Conservation (phyloP, 768 basidiomycete species). For the Kwoniella sp. region DNA sequence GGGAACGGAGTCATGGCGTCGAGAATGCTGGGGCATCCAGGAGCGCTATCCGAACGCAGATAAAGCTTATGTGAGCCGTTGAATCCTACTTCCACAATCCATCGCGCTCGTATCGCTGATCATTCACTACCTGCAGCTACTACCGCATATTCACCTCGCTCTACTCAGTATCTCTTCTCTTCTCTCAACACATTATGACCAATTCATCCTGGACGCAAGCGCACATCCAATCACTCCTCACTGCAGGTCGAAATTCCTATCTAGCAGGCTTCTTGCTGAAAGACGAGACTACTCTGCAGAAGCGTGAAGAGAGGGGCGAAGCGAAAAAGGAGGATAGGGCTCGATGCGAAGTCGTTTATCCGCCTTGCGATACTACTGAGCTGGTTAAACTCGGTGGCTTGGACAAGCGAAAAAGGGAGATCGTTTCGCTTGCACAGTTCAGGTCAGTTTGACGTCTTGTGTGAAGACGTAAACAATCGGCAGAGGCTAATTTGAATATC, state of each 20-base stretch:
- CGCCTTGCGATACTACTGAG: constrained; percentile 83
- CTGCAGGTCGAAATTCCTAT: constrained; percentile 21
- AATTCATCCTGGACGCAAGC: constrained; percentile 93
- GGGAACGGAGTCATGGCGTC: constrained; percentile 62
- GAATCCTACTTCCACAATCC: background rate
- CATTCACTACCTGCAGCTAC: too few species aligned
- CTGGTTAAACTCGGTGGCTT: constrained; percentile 59
- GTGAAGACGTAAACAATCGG: background rate
- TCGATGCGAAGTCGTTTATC: constrained; percentile 68
- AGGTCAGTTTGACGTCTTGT: constrained; percentile 59
- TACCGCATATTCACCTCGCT: constrained; percentile 84
- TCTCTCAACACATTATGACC: constrained; percentile 71
- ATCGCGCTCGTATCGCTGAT: background rate
- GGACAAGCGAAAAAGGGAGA: constrained; percentile 61
- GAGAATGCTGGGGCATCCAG: constrained; percentile 68
- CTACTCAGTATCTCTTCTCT: constrained; percentile 73
- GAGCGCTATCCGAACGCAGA: constrained; percentile 62
- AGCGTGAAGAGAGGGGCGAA: constrained; percentile 23
- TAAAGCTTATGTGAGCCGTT: constrained; percentile 66
- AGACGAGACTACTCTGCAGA: constrained; percentile 27
- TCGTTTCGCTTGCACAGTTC: constrained; percentile 91
- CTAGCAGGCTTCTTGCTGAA: constrained; percentile 39
- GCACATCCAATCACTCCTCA: constrained; percentile 76
- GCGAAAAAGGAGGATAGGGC: constrained; percentile 17
- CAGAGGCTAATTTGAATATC: background rate